Evolutionary conservation across 805 yeast genomes (phyloP).

Genomic region (Helenozyma rhizophorensis): DNA sequence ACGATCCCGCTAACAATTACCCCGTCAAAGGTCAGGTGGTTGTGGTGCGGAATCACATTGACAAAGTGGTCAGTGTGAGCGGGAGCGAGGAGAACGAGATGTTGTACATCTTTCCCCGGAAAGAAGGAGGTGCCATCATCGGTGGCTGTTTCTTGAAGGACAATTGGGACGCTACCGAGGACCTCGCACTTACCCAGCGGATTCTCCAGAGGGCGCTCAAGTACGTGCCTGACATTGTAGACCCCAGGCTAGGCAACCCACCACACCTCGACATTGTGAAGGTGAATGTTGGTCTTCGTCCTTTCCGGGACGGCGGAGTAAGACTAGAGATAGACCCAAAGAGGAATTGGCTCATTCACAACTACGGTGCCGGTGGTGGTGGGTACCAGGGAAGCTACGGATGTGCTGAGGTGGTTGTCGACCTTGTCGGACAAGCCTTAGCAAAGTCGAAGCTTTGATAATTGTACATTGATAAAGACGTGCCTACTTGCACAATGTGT

Average conservation of each 20-base stretch:
- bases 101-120: constrained; percentile 63
- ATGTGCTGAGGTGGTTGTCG: constrained; percentile 45
- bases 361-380: constrained; percentile 52
- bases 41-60: constrained; percentile 42
- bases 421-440: constrained; percentile 14
- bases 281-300: constrained; percentile 37
- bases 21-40: constrained; percentile 62
- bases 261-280: constrained; percentile 24
- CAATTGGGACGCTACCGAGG: constrained; percentile 18
- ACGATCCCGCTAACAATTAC: constrained; percentile 35
- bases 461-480: too few species aligned
- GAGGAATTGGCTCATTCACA: constrained; percentile 46
- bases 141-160: constrained; percentile 46
- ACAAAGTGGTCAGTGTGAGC: constrained; percentile 27
- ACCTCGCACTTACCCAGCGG: constrained; percentile 43
- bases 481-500: constrained; percentile 17
- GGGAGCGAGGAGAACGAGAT: constrained; percentile 40
- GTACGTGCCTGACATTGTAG: constrained; percentile 37
- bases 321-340: constrained; percentile 29
- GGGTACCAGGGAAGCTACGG: constrained; percentile 61
- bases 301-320: constrained; percentile 32
- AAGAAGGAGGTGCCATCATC: constrained; percentile 57
- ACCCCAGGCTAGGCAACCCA: constrained; percentile 25
- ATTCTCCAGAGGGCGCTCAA: constrained; percentile 42
- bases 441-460: constrained; percentile 1